Conservation (phyloP, 2,329 filamentous ascomycete species). For the Penicillium sp. region DNA sequence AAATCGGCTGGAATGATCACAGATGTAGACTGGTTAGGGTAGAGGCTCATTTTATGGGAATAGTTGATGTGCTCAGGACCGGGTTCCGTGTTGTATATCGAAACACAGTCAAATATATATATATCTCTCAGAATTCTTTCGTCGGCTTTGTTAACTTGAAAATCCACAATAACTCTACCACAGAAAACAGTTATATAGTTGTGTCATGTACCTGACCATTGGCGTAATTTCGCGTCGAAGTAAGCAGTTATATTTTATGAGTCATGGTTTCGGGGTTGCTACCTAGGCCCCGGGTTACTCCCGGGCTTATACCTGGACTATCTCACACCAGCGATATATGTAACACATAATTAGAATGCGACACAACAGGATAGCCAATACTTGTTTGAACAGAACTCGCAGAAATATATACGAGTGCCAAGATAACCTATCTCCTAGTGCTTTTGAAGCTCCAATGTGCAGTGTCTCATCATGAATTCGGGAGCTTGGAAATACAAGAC, state of each 20-base stretch:
- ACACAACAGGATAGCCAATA: not conserved
- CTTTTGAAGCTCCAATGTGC: not conserved
- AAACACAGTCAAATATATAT: not conserved
- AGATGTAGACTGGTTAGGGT: constrained; percentile 10
- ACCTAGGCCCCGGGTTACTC: too few species aligned
- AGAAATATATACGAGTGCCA: too few species aligned
- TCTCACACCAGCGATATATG: not conserved
- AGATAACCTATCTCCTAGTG: too few species aligned
- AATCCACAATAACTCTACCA: not conserved
- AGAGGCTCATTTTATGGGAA: constrained; percentile 7
- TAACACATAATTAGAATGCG: not conserved
- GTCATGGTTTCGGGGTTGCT: not conserved
- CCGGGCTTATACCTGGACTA: not conserved
- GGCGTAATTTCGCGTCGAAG: not conserved
- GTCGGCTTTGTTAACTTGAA: not conserved
- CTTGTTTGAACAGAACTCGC: not conserved
- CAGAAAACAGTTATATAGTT: too few species aligned
- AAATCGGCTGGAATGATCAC: constrained; percentile 13
- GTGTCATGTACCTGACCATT: not conserved
- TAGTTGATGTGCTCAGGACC: not conserved
- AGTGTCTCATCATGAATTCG: too few species aligned
- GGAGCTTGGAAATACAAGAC: not conserved
- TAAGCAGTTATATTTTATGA: not conserved
- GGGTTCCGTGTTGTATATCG: not conserved
- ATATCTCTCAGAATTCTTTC: too few species aligned